A percentile compares a stretch with the other conserved stretches of the same genome.
phyloP scores from a whole-genome alignment of 2,329 filamentous ascomycete genomes.

The Aureobasidium sp. region DNA sequence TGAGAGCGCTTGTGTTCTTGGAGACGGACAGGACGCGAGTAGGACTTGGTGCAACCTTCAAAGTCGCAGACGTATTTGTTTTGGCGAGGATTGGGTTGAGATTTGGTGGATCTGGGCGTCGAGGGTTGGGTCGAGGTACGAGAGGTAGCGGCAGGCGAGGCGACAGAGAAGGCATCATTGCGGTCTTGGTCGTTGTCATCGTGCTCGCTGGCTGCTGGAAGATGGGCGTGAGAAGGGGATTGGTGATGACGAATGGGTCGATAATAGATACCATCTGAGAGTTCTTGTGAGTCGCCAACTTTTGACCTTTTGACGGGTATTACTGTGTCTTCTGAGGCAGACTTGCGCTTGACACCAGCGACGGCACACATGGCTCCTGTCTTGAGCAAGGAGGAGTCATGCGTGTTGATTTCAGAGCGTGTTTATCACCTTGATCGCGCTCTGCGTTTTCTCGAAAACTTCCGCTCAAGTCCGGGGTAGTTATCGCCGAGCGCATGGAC shows the following conservation, averaged over 20 bases:
- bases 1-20: slow-evolving; percentile 77
- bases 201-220: neutral
- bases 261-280: neutral
- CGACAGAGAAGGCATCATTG: neutral
- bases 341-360: slow-evolving; percentile 1
- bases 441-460: neutral
- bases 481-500: too few relatives aligned
- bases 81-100: slow-evolving; percentile 43
- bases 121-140: slow-evolving; percentile 25
- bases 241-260: neutral
- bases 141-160: neutral
- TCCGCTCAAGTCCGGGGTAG: neutral
- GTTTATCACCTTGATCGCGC: slow-evolving; percentile 4
- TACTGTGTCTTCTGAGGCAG: neutral
- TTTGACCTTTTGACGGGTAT: neutral
- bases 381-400: neutral
- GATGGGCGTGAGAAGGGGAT: neutral
- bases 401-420: neutral
- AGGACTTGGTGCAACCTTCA: slow-evolving; percentile 69
- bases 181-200: neutral
- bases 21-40: slow-evolving; percentile 77
- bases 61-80: slow-evolving; percentile 74
- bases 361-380: neutral
- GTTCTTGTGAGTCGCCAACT: neutral
- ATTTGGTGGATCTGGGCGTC: slow-evolving; percentile 23